phyloP scores from a whole-genome alignment of 2,329 filamentous ascomycete genomes.

The Trichoderma arundinaceum region DNA sequence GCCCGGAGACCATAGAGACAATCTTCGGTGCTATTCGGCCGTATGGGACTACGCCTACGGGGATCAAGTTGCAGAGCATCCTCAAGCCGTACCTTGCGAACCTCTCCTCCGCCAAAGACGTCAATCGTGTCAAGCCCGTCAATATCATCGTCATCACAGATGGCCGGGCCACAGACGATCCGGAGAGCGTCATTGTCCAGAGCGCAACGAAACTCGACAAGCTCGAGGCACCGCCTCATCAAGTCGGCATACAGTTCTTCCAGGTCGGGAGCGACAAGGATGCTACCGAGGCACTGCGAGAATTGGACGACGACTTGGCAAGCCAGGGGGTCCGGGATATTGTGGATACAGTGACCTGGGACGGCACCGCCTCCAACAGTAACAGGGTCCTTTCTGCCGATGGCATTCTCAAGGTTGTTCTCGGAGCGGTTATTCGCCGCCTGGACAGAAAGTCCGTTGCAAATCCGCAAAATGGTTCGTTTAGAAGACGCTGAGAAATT shows the following conservation, averaged over 20 bases:
- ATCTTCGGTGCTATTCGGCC: slow-evolving; percentile 76
- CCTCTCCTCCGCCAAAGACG: slow-evolving; percentile 48
- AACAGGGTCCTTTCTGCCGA: slow-evolving; percentile 63
- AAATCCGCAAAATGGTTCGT: neutral
- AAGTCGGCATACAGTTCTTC: slow-evolving; percentile 95
- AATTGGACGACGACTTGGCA: slow-evolving; percentile 74
- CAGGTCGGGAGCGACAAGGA: slow-evolving; percentile 78
- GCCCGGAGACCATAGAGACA: slow-evolving; percentile 61
- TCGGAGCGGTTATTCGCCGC: slow-evolving; percentile 72
- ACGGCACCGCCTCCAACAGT: slow-evolving; percentile 51
- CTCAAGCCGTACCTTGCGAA: slow-evolving; percentile 70
- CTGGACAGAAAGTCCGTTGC: slow-evolving; percentile 42
- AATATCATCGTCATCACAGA: slow-evolving; percentile 96
- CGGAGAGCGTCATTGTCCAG: slow-evolving; percentile 69
- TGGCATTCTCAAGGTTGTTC: slow-evolving; percentile 78
- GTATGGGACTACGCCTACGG: slow-evolving; percentile 73
- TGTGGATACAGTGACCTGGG: slow-evolving; percentile 86
- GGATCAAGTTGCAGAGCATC: slow-evolving; percentile 71
- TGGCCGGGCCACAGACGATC: slow-evolving; percentile 79
- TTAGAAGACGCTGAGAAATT: neutral
- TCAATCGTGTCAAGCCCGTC: slow-evolving; percentile 69
- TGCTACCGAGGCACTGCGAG: slow-evolving; percentile 68
- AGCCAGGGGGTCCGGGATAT: slow-evolving; percentile 75
- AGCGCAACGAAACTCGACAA: slow-evolving; percentile 73
- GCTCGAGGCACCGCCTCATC: slow-evolving; percentile 73